phyloP scores from a whole-genome alignment of 352 stramenopile genomes.

The Phytophthora rubi region DNA sequence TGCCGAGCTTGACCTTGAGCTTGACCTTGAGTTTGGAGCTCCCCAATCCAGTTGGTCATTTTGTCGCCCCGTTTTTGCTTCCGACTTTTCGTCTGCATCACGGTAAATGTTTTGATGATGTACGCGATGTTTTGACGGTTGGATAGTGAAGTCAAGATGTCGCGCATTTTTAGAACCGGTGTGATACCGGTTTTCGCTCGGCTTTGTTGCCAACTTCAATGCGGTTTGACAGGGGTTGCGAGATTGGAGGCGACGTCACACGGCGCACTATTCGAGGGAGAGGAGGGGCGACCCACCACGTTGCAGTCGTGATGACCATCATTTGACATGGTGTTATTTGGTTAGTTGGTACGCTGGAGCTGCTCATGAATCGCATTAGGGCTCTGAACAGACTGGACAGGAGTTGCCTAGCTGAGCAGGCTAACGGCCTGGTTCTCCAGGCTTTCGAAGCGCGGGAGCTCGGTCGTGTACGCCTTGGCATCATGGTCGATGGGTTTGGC shows the following conservation, averaged over 20 bases:
- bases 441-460: conserved; percentile 43
- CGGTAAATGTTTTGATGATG: conserved; percentile 32
- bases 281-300: conserved; percentile 23
- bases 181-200: too few species aligned
- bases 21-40: background rate
- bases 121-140: background rate
- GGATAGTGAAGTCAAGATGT: background rate
- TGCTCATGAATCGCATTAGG: background rate
- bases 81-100: conserved; percentile 37
- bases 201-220: conserved; percentile 22
- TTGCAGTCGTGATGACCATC: background rate
- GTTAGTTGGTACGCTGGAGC: background rate
- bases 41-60: too few species aligned
- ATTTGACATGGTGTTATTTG: background rate
- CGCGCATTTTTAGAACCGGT: background rate
- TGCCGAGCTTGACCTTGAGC: conserved; percentile 24
- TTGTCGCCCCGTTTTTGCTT: background rate
- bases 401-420: conserved; percentile 26
- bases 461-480: conserved; percentile 41
- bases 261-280: too few species aligned
- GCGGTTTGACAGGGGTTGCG: background rate
- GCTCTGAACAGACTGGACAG: background rate
- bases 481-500: conserved; percentile 35
- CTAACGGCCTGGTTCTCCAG: conserved; percentile 49
- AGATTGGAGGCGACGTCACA: conserved; percentile 5